Percentiles rank a stretch among this genome's conserved stretches.
phyloP scores from a whole-genome alignment of 805 yeast species.

The Wickerhamiella kurtzmanii region DNA sequence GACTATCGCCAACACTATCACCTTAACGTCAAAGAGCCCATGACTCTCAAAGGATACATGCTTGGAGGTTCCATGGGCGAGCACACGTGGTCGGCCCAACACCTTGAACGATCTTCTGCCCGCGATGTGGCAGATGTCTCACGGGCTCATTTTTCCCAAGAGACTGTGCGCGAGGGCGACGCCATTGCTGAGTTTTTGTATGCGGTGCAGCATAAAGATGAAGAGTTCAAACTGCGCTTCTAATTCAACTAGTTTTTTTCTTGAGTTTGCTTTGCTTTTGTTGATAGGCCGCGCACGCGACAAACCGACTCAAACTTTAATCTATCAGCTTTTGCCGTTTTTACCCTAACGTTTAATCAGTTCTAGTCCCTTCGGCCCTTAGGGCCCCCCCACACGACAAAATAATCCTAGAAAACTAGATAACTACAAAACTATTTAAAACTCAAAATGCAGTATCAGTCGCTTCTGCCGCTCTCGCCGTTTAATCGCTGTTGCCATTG shows the following conservation, averaged over 20 bases:
- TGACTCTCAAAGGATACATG: conserved; percentile 55
- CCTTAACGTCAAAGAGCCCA: conserved; percentile 44
- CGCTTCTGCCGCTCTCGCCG: too few relatives aligned
- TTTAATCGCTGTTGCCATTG: too few relatives aligned
- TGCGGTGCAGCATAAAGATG: conserved; percentile 59
- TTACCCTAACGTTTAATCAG: too few relatives aligned
- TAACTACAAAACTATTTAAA: too few relatives aligned
- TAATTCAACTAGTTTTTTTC: too few relatives aligned
- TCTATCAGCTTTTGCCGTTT: too few relatives aligned
- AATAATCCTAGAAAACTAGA: too few relatives aligned
- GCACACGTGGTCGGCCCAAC: conserved; percentile 38
- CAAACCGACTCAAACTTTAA: neutral
- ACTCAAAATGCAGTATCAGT: too few relatives aligned
- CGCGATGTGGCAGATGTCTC: conserved; percentile 46
- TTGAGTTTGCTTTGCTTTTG: neutral
- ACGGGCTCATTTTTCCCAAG: conserved; percentile 51
- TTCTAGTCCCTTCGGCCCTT: too few relatives aligned
- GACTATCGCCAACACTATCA: conserved; percentile 51
- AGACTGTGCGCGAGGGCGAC: conserved; percentile 65
- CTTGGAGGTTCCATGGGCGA: conserved; percentile 62
- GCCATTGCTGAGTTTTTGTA: conserved; percentile 79
- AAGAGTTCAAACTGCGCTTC: conserved; percentile 22
- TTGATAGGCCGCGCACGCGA: neutral
- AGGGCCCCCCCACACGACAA: too few relatives aligned
- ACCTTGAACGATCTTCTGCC: conserved; percentile 37